Percentiles rank a stretch among this genome's conserved stretches.
Conservation (phyloP, 345 rosid genomes). For the Viola odorata region DNA sequence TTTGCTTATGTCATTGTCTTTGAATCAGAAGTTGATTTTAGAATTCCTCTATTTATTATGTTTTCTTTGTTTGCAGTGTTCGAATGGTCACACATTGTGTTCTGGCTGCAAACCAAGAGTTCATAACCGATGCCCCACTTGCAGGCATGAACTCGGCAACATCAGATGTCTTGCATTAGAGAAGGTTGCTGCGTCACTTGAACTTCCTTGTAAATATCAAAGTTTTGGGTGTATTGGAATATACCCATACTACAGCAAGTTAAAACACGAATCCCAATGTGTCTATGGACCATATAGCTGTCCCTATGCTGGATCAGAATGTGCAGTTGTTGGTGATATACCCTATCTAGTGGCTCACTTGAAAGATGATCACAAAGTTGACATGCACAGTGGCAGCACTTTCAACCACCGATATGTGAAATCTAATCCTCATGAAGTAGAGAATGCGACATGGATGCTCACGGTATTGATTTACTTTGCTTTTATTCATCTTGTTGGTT, state of each 20-base stretch:
- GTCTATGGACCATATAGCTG: constrained; percentile 63
- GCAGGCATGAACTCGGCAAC: constrained; percentile 83
- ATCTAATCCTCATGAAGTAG: constrained; percentile 76
- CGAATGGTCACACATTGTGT: constrained; percentile 76
- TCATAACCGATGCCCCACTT: constrained; percentile 78
- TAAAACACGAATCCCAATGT: constrained; percentile 71
- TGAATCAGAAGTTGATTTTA: not conserved
- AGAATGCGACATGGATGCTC: constrained; percentile 83
- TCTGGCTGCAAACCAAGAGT: constrained; percentile 81
- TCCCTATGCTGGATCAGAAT: constrained; percentile 79
- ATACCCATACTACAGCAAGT: constrained; percentile 82
- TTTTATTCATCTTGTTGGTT: not conserved
- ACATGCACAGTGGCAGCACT: constrained; percentile 82
- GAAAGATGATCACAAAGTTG: constrained; percentile 79
- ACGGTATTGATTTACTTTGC: constrained; percentile 37
- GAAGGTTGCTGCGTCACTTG: constrained; percentile 81
- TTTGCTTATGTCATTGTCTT: not conserved
- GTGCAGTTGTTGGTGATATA: constrained; percentile 69
- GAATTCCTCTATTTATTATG: not conserved
- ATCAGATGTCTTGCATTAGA: constrained; percentile 83
- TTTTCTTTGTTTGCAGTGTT: constrained; percentile 44
- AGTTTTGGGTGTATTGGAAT: constrained; percentile 65
- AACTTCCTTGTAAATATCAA: constrained; percentile 80
- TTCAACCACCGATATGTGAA: constrained; percentile 82
- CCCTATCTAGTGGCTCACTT: constrained; percentile 67